phyloP scores from a whole-genome alignment of 2,329 filamentous ascomycete species.

The Colletotrichum godetiae region DNA sequence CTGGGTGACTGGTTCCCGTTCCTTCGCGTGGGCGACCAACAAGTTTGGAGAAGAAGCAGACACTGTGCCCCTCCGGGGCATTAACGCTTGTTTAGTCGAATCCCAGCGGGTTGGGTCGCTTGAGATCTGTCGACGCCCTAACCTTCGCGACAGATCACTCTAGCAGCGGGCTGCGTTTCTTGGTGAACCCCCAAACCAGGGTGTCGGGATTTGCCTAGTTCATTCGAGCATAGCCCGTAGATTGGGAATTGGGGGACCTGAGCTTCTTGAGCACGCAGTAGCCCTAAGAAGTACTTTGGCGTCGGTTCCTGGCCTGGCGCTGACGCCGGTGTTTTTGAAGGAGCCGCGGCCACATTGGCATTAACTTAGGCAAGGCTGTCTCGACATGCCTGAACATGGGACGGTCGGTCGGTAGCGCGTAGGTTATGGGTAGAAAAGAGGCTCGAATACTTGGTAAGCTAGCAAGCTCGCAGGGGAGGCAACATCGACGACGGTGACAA shows the following conservation, averaged over 20 bases:
- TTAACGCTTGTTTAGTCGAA: conserved; percentile 36
- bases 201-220: conserved; percentile 35
- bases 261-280: conserved; percentile 2
- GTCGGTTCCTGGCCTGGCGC: conserved; percentile 20
- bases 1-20: background rate
- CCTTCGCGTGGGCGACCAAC: conserved; percentile 22
- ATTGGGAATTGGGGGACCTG: conserved; percentile 20
- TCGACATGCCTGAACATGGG: background rate
- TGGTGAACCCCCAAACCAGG: conserved; percentile 38
- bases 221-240: conserved; percentile 25
- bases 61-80: conserved; percentile 37
- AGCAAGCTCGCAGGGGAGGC: no score
- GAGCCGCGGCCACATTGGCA: conserved; percentile 10
- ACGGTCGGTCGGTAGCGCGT: background rate
- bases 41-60: conserved; percentile 16
- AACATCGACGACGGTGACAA: background rate
- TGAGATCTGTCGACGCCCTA: conserved; percentile 38
- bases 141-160: conserved; percentile 37
- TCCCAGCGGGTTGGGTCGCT: conserved; percentile 37
- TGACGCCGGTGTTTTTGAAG: background rate
- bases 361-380: background rate
- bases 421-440: background rate
- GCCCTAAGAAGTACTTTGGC: conserved; percentile 25
- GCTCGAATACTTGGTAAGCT: background rate
- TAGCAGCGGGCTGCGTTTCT: conserved; percentile 37